phyloP scores from a whole-genome alignment of 2,329 filamentous ascomycete genomes.

The Berkeleyomyces rouxiae region DNA sequence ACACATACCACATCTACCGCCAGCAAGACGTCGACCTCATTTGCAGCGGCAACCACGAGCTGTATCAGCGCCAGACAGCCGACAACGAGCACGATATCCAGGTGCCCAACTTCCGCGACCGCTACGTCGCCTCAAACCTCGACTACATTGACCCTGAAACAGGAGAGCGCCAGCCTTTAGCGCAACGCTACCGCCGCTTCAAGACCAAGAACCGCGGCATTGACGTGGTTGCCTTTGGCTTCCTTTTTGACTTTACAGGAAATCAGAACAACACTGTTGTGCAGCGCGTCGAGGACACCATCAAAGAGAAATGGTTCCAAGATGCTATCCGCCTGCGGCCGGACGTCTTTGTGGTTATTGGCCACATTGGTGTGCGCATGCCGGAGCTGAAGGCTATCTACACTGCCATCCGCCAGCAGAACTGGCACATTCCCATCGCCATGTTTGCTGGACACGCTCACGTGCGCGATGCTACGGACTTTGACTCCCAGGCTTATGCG shows the following conservation, averaged over 20 bases:
- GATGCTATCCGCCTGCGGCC: constrained; percentile 68
- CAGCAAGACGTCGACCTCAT: constrained; percentile 72
- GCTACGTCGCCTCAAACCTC: constrained; percentile 81
- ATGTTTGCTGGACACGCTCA: constrained; percentile 88
- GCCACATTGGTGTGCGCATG: constrained; percentile 71
- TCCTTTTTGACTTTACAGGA: constrained; percentile 81
- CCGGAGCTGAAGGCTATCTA: constrained; percentile 64
- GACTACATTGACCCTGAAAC: constrained; percentile 66
- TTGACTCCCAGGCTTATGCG: constrained; percentile 61
- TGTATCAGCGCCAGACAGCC: constrained; percentile 68
- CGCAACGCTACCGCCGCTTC: constrained; percentile 73
- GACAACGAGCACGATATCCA: constrained; percentile 63
- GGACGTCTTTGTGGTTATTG: constrained; percentile 73
- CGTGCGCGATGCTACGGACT: constrained; percentile 67
- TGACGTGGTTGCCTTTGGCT: constrained; percentile 75
- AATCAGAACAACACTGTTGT: constrained; percentile 87
- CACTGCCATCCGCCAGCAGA: constrained; percentile 56
- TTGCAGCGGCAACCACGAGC: constrained; percentile 83
- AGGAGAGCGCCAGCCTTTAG: constrained; percentile 56
- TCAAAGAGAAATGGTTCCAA: constrained; percentile 80
- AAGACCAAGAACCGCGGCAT: constrained; percentile 79
- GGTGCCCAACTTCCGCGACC: constrained; percentile 64
- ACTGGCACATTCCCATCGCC: constrained; percentile 71
- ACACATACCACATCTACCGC: constrained; percentile 73
- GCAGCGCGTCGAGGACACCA: constrained; percentile 58